Percentiles rank a stretch among this genome's conserved stretches.
Evolutionary conservation across 106 monocot genomes (phyloP).

Genomic region (Allium fistulosum): DNA sequence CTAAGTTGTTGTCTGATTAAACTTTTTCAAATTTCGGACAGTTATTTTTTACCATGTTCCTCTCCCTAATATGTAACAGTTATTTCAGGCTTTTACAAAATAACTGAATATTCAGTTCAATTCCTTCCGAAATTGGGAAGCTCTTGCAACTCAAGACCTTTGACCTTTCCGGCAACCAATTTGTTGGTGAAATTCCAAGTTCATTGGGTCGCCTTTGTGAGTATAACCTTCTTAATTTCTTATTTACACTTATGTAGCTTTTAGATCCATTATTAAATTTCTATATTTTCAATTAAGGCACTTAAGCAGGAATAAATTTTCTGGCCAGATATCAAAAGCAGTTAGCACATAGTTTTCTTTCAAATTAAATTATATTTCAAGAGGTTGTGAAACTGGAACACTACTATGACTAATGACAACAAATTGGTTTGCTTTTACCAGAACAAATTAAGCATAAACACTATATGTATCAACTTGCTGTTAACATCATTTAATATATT

Average conservation of each 20-base stretch:
- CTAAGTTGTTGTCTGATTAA: too few species aligned
- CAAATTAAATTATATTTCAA: too few species aligned
- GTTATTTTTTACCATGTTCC: too few species aligned
- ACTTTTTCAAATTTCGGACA: too few species aligned
- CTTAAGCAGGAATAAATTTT: slow-evolving; percentile 78
- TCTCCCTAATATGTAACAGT: too few species aligned
- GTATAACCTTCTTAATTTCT: slow-evolving; percentile 9
- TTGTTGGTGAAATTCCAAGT: slow-evolving; percentile 68
- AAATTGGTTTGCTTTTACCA: too few species aligned
- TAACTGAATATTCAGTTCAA: slow-evolving; percentile 60
- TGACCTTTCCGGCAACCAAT: slow-evolving; percentile 85
- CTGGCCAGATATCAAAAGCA: slow-evolving; percentile 70
- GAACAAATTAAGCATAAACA: too few species aligned
- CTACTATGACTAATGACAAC: too few species aligned
- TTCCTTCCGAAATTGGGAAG: slow-evolving; percentile 81
- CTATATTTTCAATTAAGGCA: slow-evolving; percentile 32
- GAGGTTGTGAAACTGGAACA: too few species aligned
- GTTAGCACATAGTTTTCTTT: slow-evolving; percentile 7
- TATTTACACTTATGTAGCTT: neutral
- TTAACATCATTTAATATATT: too few species aligned
- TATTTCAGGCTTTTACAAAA: slow-evolving; percentile 70
- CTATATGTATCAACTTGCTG: too few species aligned
- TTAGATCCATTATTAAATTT: neutral
- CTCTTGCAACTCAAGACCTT: slow-evolving; percentile 61
- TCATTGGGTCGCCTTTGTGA: slow-evolving; percentile 73